phyloP scores from a whole-genome alignment of 768 basidiomycete species.

The Podaxis pistillaris region DNA sequence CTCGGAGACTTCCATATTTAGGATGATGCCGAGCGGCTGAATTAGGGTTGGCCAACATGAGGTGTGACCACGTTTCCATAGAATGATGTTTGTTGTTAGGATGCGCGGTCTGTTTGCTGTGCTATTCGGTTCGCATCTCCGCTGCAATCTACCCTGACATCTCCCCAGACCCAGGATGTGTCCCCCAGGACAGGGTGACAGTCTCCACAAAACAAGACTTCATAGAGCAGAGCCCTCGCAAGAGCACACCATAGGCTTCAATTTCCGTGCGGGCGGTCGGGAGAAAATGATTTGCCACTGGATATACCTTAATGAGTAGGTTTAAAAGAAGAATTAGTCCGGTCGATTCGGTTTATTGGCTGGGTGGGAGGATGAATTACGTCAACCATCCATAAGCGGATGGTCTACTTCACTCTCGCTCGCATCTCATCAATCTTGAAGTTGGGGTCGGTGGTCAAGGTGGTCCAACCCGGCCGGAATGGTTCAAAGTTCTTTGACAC shows the following conservation, averaged over 20 bases:
- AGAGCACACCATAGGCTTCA: neutral
- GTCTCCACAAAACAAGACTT: neutral
- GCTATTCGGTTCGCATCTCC: conserved; percentile 9
- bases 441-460: neutral
- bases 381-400: conserved; percentile 9
- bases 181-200: neutral
- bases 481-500: conserved; percentile 1
- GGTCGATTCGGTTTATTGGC: conserved; percentile 1
- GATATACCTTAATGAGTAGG: neutral
- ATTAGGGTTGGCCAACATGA: conserved; percentile 7
- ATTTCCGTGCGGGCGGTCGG: neutral
- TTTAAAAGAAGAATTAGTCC: conserved; percentile 3
- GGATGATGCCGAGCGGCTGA: conserved; percentile 5
- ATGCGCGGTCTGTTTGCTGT: conserved; percentile 5
- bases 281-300: neutral
- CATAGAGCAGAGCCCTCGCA: neutral
- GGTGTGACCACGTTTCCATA: conserved; percentile 11
- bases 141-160: neutral
- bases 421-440: conserved; percentile 10
- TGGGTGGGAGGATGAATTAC: conserved; percentile 3
- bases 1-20: conserved; percentile 1
- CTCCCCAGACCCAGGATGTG: neutral
- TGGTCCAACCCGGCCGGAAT: neutral
- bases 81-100: conserved; percentile 15
- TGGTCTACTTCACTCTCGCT: neutral